These are phyloP conservation scores for Claviceps quebecensis DNA, from an alignment of 2,329 filamentous ascomycete genomes.

Conservation along the genomic window DNA sequence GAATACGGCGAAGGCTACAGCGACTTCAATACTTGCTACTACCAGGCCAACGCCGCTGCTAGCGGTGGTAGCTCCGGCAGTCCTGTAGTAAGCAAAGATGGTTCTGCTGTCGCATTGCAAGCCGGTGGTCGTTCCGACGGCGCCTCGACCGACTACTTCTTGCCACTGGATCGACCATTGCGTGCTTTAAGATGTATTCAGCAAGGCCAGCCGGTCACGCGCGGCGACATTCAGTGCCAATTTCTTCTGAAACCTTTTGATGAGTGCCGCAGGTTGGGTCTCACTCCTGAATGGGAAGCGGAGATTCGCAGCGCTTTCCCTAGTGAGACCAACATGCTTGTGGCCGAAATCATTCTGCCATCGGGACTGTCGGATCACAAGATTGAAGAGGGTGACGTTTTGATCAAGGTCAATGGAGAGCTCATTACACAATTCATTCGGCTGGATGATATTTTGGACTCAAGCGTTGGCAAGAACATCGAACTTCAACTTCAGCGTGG, in stretches of 20 bases:
- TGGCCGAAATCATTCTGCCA: constrained; percentile 87
- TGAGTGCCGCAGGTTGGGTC: constrained; percentile 78
- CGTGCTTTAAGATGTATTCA: constrained; percentile 79
- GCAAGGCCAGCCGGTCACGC: constrained; percentile 57
- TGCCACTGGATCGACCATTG: constrained; percentile 80
- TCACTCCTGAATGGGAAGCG: constrained; percentile 76
- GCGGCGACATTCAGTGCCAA: constrained; percentile 95
- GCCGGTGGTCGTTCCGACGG: constrained; percentile 88
- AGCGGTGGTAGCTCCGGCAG: constrained; percentile 97
- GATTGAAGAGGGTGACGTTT: constrained; percentile 84
- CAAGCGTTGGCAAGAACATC: constrained; percentile 66
- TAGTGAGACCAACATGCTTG: constrained; percentile 90
- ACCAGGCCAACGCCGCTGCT: constrained; percentile 91
- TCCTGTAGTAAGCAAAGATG: constrained; percentile 92
- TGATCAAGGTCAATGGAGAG: constrained; percentile 87
- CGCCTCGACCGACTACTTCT: constrained; percentile 93
- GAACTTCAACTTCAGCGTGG: constrained; percentile 76
- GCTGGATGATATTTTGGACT: constrained; percentile 83
- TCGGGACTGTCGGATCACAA: constrained; percentile 77
- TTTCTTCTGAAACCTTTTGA: constrained; percentile 97
- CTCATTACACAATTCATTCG: constrained; percentile 86
- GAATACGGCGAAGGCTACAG: constrained; percentile 97
- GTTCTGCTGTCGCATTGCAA: constrained; percentile 81
- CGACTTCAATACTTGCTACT: constrained; percentile 94
- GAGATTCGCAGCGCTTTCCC: constrained; percentile 73